Evolutionary conservation across 768 basidiomycete genomes (phyloP).

Genomic region (Naganishia onofrii): DNA sequence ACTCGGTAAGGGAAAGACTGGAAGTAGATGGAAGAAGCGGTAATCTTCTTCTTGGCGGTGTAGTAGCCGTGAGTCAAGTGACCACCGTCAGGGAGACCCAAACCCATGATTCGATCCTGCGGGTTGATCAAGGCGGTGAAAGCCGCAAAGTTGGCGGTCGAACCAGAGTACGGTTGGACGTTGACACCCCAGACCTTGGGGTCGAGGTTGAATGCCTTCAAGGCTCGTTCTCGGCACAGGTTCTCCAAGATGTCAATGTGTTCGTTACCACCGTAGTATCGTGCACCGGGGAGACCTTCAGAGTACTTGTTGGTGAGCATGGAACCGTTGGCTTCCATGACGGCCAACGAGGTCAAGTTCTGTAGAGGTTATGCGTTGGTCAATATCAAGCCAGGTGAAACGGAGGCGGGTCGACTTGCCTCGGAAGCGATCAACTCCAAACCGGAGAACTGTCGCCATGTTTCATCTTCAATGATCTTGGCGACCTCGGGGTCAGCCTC

Average conservation of each 20-base stretch:
- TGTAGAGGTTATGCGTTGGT: conserved; percentile 45
- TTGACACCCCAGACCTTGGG: conserved; percentile 89
- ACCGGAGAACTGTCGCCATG: conserved; percentile 95
- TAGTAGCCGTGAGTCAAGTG: conserved; percentile 98
- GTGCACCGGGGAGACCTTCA: conserved; percentile 94
- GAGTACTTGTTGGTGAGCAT: conserved; percentile 99
- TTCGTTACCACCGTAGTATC: conserved; percentile 98
- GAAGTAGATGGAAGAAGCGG: conserved; percentile 99
- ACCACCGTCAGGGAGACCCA: conserved; percentile 94
- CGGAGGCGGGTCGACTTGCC: conserved; percentile 56
- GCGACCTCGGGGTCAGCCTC: conserved; percentile 92
- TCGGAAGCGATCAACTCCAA: conserved; percentile 99
- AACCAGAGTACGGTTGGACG: conserved; percentile 88
- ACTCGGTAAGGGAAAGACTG: conserved; percentile 88
- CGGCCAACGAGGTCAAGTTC: conserved; percentile 94
- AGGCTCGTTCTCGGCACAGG: conserved; percentile 90
- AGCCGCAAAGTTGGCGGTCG: conserved; percentile 92
- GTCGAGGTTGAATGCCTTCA: conserved; percentile 94
- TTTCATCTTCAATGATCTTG: conserved; percentile 93
- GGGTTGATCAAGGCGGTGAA: conserved; percentile 94
- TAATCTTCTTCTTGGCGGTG: conserved; percentile 99
- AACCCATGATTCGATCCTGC: conserved; percentile 97
- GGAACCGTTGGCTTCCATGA: conserved; percentile 98
- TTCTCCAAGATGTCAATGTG: conserved; percentile 93
- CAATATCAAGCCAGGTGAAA: neutral